Conservation (phyloP, 2,329 filamentous ascomycete species). For the Aspergillus pseudoglaucus region DNA sequence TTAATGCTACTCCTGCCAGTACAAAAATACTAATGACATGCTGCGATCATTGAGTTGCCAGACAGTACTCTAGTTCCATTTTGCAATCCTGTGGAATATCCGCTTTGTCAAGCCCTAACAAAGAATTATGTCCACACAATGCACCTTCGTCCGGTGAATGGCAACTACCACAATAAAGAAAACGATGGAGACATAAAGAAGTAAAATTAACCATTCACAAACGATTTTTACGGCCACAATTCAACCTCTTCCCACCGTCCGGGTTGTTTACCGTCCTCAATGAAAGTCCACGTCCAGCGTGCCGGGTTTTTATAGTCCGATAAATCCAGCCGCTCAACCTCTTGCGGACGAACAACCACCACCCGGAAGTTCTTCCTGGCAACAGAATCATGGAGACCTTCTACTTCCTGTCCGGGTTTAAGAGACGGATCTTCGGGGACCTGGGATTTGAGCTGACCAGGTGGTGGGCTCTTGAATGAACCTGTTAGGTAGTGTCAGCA, state of each 20-base stretch:
- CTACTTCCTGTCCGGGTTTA: conserved; percentile 58
- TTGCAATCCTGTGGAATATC: background rate
- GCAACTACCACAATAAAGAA: background rate
- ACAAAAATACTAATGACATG: background rate
- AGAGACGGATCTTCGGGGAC: conserved; percentile 40
- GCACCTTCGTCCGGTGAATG: background rate
- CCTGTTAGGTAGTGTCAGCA: conserved; percentile 34
- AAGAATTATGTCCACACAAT: background rate
- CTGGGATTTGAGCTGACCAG: conserved; percentile 55
- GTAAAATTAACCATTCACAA: background rate
- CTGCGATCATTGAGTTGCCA: background rate
- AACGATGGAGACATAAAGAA: background rate
- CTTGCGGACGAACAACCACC: conserved; percentile 74
- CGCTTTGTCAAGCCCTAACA: background rate
- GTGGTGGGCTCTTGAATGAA: conserved; percentile 65
- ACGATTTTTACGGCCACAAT: conserved; percentile 52
- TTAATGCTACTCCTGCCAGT: background rate
- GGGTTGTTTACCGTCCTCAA: conserved; percentile 29
- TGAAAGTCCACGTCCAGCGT: conserved; percentile 63
- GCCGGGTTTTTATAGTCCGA: conserved; percentile 57
- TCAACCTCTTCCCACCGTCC: conserved; percentile 62
- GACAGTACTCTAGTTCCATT: background rate
- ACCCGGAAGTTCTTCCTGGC: conserved; percentile 75
- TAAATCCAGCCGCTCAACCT: conserved; percentile 69
- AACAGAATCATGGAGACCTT: conserved; percentile 60